Conservation (phyloP, 2,329 filamentous ascomycete species). For the Ambrosiella xylebori region DNA sequence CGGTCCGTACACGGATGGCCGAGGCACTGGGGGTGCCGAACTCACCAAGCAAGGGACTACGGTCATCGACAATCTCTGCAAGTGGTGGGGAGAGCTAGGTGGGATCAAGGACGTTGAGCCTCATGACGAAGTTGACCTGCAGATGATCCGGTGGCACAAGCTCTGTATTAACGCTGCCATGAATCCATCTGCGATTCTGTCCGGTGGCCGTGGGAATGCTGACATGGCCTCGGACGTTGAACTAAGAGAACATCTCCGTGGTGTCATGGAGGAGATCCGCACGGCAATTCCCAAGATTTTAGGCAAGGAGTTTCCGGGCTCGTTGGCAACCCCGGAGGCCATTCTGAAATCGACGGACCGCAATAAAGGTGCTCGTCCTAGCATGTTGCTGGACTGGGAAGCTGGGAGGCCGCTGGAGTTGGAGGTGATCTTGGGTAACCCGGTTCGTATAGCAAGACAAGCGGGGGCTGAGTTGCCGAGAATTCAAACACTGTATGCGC, state of each 20-base stretch:
- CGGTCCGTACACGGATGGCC: constrained; percentile 43
- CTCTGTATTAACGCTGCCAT: constrained; percentile 60
- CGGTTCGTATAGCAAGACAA: constrained; percentile 44
- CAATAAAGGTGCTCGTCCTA: constrained; percentile 46
- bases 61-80: constrained; percentile 31
- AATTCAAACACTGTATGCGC: constrained; percentile 49
- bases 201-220: constrained; percentile 45
- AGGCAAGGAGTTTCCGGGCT: constrained; percentile 38
- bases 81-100: constrained; percentile 36
- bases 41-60: constrained; percentile 19
- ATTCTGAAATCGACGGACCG: constrained; percentile 45
- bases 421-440: constrained; percentile 57
- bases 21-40: constrained; percentile 17
- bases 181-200: constrained; percentile 54
- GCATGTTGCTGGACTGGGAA: constrained; percentile 57
- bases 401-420: constrained; percentile 48
- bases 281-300: constrained; percentile 45
- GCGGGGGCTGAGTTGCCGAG: constrained; percentile 48
- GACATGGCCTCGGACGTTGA: constrained; percentile 49
- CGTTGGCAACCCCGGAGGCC: constrained; percentile 43
- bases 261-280: constrained; percentile 54
- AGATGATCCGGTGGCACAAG: constrained; percentile 60
- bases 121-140: constrained; percentile 47
- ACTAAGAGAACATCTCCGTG: constrained; percentile 41
- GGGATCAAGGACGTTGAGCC: constrained; percentile 48